Evolutionary conservation across 108 stramenopile species (phyloP).

Genomic region (Pelagomonas calceolata): DNA sequence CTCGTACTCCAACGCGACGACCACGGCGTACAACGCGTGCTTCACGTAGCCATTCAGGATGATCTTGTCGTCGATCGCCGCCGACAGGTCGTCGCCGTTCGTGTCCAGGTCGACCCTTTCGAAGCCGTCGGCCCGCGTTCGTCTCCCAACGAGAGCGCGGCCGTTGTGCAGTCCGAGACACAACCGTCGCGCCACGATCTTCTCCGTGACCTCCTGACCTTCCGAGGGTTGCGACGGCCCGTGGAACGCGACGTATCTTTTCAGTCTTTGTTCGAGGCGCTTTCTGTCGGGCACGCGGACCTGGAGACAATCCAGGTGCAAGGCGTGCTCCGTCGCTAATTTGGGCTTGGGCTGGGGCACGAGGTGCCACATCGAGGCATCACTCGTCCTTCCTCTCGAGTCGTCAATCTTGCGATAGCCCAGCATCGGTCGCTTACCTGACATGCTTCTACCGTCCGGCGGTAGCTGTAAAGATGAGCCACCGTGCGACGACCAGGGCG

Average conservation of each 20-base stretch:
- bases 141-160: not conserved
- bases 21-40: constrained; percentile 7
- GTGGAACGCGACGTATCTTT: not conserved
- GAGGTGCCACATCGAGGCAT: not conserved
- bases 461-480: too few relatives aligned
- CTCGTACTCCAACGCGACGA: constrained; percentile 9
- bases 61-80: not conserved
- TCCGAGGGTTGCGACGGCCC: too few relatives aligned
- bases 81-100: not conserved
- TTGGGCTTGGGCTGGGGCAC: too few relatives aligned
- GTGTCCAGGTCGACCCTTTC: too few relatives aligned
- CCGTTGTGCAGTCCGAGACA: constrained; percentile 12
- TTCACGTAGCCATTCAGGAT: not conserved
- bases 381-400: not conserved
- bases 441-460: too few relatives aligned
- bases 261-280: not conserved
- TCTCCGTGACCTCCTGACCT: not conserved
- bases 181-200: constrained; percentile 2
- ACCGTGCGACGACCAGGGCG: not conserved
- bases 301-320: not conserved
- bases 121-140: not conserved
- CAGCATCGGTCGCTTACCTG: too few relatives aligned
- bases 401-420: too few relatives aligned
- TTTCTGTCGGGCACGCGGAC: not conserved
- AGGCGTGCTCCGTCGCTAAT: not conserved